A percentile compares a stretch with the other conserved stretches of the same genome.
Conservation (phyloP, 345 rosid genomes). For the Passiflora organensis region DNA sequence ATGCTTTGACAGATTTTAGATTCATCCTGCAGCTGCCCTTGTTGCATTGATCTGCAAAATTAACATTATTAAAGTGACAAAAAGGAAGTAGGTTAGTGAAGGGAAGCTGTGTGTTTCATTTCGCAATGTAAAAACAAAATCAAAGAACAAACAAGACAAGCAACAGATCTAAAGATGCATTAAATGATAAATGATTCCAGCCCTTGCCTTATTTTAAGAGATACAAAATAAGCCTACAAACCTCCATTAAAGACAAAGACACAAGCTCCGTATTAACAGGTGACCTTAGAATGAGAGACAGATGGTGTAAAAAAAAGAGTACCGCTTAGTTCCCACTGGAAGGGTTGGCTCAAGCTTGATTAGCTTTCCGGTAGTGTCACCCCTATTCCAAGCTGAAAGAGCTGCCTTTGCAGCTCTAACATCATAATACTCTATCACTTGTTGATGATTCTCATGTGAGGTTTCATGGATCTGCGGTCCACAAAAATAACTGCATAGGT, state of each 20-base stretch:
- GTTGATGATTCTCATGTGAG: slow-evolving; percentile 14
- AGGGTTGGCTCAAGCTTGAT: slow-evolving; percentile 21
- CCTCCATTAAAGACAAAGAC: neutral
- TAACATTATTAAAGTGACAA: too few relatives aligned
- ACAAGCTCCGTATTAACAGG: neutral
- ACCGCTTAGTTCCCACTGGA: slow-evolving; percentile 22
- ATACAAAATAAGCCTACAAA: neutral
- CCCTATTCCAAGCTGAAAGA: slow-evolving; percentile 25
- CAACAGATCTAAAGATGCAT: neutral
- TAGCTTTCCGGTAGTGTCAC: slow-evolving; percentile 27
- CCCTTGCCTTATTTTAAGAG: neutral
- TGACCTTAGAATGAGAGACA: too few relatives aligned
- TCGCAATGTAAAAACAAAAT: too few relatives aligned
- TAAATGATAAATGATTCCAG: slow-evolving; percentile 1
- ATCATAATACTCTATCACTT: slow-evolving; percentile 26
- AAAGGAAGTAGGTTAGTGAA: too few relatives aligned
- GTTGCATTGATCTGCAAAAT: slow-evolving; percentile 42
- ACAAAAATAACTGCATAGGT: slow-evolving; percentile 1
- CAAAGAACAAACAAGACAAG: too few relatives aligned
- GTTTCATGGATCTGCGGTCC: slow-evolving; percentile 24
- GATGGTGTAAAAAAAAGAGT: slow-evolving; percentile 1
- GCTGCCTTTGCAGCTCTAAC: slow-evolving; percentile 29
- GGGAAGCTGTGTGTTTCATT: too few relatives aligned
- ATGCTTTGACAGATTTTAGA: slow-evolving; percentile 34
- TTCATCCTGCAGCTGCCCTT: slow-evolving; percentile 52